Base-by-base conservation (phyloP, 768 basidiomycete species). In the Boletus rubropictus region DNA sequence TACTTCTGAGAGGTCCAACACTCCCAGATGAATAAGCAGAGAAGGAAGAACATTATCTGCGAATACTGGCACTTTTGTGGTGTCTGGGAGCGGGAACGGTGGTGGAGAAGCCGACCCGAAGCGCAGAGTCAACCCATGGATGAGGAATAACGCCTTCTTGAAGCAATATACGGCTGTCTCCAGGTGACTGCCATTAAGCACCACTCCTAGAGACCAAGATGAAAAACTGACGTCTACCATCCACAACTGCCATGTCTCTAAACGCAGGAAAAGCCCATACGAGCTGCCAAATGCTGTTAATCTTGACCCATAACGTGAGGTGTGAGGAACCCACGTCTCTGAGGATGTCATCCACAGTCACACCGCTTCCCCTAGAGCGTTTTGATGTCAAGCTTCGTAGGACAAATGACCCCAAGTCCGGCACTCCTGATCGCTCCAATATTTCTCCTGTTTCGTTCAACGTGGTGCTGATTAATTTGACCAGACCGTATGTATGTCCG, bases 91-190 rank as follows among this genome's bases (percentile, higher is more conserved):
- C 22, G 81, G 80, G 57, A 89, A 81, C 11, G 79, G 73, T 17
- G 75, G 63, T 3, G 77, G 70, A 10, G 74, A 66, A 36, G 70
- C 60, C 7, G 76, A 66, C 40, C 78, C 76, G 69, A 92, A 92
- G 37, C 87, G 81, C 36, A 83, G 63, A 21, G 65, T 68, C 42
- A 93, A 67, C 21, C 80, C 82, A 52, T 88, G 80, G 42, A 91
- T 71, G 42, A 93, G 76, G 65, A 90, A 89, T 27, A 95, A 70
- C 2, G 86, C 89, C 60, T 93, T 95, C 67, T 91, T 92, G 76
- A 91, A 89, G 60, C 88, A 80, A 67, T 89, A 93, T 20, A 91
- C 73, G n/a, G 79, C 88, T 90, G 29, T 46, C 35, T 37, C 31
- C 42, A 38, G 20, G 35, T 20, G 27, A 41, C 21, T 14, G 31